These are phyloP conservation scores for Tylopilus cervinicoccineus DNA, from an alignment of 768 basidiomycete species.

Conservation along the genomic window DNA sequence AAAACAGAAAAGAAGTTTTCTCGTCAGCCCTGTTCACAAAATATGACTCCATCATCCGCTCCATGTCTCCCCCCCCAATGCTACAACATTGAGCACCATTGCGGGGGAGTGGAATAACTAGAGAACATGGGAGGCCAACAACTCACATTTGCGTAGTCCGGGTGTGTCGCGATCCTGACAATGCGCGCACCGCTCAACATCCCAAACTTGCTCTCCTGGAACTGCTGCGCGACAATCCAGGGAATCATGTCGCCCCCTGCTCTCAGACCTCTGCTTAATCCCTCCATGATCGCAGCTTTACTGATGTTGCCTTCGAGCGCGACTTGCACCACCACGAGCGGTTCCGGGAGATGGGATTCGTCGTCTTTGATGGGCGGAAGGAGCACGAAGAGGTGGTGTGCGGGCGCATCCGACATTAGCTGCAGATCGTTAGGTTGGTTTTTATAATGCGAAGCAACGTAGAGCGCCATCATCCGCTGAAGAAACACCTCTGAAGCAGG, in stretches of 20 bases:
- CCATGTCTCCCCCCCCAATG: neutral
- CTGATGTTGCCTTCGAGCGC: constrained; percentile 94
- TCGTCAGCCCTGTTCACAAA: constrained; percentile 1
- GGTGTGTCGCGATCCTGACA: constrained; percentile 92
- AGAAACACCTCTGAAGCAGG: constrained; percentile 97
- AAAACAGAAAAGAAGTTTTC: neutral
- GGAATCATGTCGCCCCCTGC: constrained; percentile 97
- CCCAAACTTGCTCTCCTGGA: constrained; percentile 94
- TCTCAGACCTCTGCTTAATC: constrained; percentile 75
- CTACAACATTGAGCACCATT: neutral
- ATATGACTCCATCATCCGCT: neutral
- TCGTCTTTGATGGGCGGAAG: constrained; percentile 90
- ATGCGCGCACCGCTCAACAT: constrained; percentile 86
- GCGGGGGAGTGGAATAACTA: neutral
- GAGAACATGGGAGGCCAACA: neutral
- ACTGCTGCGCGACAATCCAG: constrained; percentile 93
- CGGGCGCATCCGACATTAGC: constrained; percentile 93
- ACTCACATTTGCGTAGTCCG: constrained; percentile 87
- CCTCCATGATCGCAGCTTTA: constrained; percentile 80
- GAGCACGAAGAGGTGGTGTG: constrained; percentile 94
- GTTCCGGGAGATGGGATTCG: constrained; percentile 88
- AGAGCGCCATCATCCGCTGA: constrained; percentile 97
- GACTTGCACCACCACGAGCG: constrained; percentile 92
- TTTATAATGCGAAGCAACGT: constrained; percentile 98
- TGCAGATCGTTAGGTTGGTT: constrained; percentile 99